These are phyloP conservation scores for Ogataea polymorpha DNA, from an alignment of 805 yeast species.

Conservation along the genomic window DNA sequence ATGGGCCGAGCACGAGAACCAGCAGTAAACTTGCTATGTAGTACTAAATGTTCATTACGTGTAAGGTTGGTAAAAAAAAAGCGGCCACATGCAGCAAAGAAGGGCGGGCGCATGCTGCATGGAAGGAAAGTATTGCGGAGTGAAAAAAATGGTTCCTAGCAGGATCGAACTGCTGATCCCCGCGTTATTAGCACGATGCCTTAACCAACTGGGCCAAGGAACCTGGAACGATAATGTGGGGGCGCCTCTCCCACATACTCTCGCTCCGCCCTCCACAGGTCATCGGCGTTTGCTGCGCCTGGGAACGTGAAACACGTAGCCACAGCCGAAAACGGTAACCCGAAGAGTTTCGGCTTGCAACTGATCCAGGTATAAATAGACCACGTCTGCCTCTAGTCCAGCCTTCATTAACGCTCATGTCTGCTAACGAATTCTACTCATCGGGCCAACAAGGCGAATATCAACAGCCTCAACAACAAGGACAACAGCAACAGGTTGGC, in stretches of 20 bases:
- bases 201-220: slow-evolving; percentile 45
- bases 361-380: background rate
- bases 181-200: slow-evolving; percentile 45
- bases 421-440: slow-evolving; percentile 55
- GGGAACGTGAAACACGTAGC: slow-evolving; percentile 1
- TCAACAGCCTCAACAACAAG: slow-evolving; percentile 31
- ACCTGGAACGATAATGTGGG: slow-evolving; percentile 15
- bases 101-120: background rate
- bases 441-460: slow-evolving; percentile 41
- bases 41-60: slow-evolving; percentile 5
- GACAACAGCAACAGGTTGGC: slow-evolving; percentile 28
- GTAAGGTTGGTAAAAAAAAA: too few relatives aligned
- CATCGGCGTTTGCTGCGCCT: slow-evolving; percentile 2
- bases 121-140: too few relatives aligned
- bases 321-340: slow-evolving; percentile 5
- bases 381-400: background rate
- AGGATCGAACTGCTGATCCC: slow-evolving; percentile 84
- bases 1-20: slow-evolving; percentile 36
- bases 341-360: slow-evolving; percentile 2
- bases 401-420: slow-evolving; percentile 36
- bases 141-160: slow-evolving; percentile 64
- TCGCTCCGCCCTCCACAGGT: background rate
- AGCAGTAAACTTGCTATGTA: slow-evolving; percentile 8
- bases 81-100: background rate
- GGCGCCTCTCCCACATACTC: background rate